These are phyloP conservation scores for Jasminum sambac DNA, from an alignment of 257 asterid genomes.

Conservation along the genomic window DNA sequence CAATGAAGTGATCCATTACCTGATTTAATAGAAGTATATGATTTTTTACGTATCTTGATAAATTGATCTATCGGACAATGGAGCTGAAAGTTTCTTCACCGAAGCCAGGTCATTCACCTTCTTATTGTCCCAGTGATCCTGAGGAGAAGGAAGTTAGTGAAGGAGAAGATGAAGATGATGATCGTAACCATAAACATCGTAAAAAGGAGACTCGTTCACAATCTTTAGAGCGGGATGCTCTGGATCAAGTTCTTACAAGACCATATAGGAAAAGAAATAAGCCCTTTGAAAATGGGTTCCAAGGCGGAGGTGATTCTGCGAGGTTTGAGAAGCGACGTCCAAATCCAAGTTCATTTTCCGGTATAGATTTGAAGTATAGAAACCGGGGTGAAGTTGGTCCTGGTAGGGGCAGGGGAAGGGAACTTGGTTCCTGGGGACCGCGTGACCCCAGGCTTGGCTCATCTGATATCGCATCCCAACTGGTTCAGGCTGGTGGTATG, in stretches of 20 bases:
- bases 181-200: constrained; percentile 98
- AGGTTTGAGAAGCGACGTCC: constrained; percentile 66
- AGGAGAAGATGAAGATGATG: constrained; percentile 98
- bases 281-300: constrained; percentile 75
- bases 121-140: constrained; percentile 66
- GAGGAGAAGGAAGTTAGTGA: constrained; percentile 90
- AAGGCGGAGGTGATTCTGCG: constrained; percentile 61
- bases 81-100: constrained; percentile 74
- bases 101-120: constrained; percentile 60
- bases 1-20: constrained; percentile 17
- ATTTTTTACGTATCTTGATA: constrained; percentile 1
- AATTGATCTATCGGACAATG: constrained; percentile 40
- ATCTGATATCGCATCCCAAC: constrained; percentile 68
- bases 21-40: constrained; percentile 21
- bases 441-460: constrained; percentile 72
- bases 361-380: constrained; percentile 62
- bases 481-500: constrained; percentile 62
- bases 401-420: constrained; percentile 79
- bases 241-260: constrained; percentile 57
- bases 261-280: constrained; percentile 73
- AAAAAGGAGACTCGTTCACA: constrained; percentile 68
- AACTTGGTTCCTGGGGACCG: constrained; percentile 60
- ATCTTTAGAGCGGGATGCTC: constrained; percentile 65
- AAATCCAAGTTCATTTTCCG: constrained; percentile 53
- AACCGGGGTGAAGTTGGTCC: constrained; percentile 55